These are phyloP conservation scores for Rhytidhysteron rufulum DNA, from an alignment of 2,329 filamentous ascomycete species.

Conservation along the genomic window DNA sequence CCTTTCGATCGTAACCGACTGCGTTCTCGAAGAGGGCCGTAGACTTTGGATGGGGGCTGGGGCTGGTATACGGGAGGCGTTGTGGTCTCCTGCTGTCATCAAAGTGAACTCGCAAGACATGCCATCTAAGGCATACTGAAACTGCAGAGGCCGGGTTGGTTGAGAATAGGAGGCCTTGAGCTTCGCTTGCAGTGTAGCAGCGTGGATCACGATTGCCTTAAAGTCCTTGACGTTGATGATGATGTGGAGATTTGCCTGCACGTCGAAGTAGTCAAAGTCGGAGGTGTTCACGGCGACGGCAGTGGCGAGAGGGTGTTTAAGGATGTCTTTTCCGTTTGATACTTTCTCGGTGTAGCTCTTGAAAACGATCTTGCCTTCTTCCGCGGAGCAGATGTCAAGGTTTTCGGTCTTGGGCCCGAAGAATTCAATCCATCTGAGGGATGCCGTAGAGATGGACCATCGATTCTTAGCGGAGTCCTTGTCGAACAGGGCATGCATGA, in stretches of 20 bases:
- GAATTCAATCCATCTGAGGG: conserved; percentile 71
- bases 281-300: conserved; percentile 72
- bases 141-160: conserved; percentile 67
- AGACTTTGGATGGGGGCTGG: conserved; percentile 36
- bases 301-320: conserved; percentile 77
- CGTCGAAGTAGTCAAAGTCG: conserved; percentile 71
- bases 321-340: conserved; percentile 65
- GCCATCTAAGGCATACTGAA: conserved; percentile 66
- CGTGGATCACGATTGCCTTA: conserved; percentile 72
- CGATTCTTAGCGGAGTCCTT: conserved; percentile 61
- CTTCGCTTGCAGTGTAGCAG: conserved; percentile 63
- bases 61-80: conserved; percentile 36
- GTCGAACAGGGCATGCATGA: conserved; percentile 74
- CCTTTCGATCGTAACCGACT: conserved; percentile 17
- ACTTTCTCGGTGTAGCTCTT: conserved; percentile 81
- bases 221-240: conserved; percentile 82
- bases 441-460: conserved; percentile 70
- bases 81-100: conserved; percentile 71
- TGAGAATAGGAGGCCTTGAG: conserved; percentile 67
- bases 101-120: conserved; percentile 73
- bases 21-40: conserved; percentile 28
- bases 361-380: conserved; percentile 66
- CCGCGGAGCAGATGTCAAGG: conserved; percentile 67
- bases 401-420: conserved; percentile 79
- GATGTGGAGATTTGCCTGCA: conserved; percentile 73